phyloP scores from a whole-genome alignment of 2,329 filamentous ascomycete genomes.

The Exserohilum turcica region DNA sequence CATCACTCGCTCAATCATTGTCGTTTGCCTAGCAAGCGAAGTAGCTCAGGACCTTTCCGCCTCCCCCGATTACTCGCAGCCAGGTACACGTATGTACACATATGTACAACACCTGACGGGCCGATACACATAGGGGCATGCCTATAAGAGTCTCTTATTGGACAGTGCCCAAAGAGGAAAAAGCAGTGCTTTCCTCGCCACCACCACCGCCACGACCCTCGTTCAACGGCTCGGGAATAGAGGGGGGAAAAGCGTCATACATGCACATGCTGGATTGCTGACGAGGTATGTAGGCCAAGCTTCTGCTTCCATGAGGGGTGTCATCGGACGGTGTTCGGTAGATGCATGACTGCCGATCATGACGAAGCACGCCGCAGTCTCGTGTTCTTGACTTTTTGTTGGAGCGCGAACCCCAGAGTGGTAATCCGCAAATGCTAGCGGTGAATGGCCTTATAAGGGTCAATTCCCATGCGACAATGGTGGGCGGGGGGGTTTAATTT shows the following conservation, averaged over 20 bases:
- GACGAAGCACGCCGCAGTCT: slow-evolving; percentile 19
- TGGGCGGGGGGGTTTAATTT: not conserved
- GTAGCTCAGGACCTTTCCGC: not conserved
- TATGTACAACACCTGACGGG: not conserved
- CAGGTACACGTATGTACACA: not conserved
- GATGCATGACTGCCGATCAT: slow-evolving; percentile 24
- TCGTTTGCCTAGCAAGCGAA: not conserved
- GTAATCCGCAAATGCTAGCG: not conserved
- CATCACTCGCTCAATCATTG: not conserved
- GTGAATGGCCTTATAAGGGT: not conserved
- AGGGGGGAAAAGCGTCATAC: not conserved
- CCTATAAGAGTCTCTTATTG: not conserved
- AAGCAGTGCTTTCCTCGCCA: not conserved
- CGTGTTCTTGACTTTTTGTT: slow-evolving; percentile 7
- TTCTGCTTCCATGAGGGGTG: slow-evolving; percentile 9
- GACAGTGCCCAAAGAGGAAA: not conserved
- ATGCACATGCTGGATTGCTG: not conserved
- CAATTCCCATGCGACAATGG: not conserved
- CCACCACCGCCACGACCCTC: not conserved
- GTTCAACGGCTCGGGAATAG: not conserved
- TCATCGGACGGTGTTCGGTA: slow-evolving; percentile 8
- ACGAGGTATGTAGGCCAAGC: not conserved
- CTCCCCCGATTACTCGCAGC: slow-evolving; percentile 1
- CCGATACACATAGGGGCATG: not conserved
- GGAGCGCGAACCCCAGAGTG: not conserved